A percentile compares a stretch with the other conserved stretches of the same genome.
Conservation (phyloP, 306 rosid species). For the Trifolium fragiferum region DNA sequence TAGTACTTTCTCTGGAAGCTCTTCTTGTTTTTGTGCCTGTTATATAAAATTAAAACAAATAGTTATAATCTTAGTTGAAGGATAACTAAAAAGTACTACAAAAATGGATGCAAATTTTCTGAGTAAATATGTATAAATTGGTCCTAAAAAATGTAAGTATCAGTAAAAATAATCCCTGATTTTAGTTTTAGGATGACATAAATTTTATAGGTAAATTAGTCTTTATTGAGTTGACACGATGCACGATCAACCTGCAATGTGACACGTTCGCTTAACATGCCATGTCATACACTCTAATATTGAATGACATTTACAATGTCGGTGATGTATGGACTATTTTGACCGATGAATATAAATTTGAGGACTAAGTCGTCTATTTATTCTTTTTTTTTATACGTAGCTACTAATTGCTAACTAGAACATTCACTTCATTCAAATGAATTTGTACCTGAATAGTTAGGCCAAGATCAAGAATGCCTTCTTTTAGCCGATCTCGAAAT, state of each 20-base stretch:
- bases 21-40: conserved; percentile 93
- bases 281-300: neutral
- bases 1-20: conserved; percentile 85
- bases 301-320: neutral
- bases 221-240: too few relatives aligned
- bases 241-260: neutral
- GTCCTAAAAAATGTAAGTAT: neutral
- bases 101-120: neutral
- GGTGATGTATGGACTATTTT: too few relatives aligned
- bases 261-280: neutral
- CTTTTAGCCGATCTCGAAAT: conserved; percentile 76
- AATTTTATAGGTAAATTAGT: too few relatives aligned
- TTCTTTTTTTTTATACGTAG: neutral
- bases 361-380: too few relatives aligned
- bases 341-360: too few relatives aligned
- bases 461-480: conserved; percentile 80
- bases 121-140: neutral
- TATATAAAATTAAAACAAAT: neutral
- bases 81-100: neutral
- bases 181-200: too few relatives aligned
- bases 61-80: conserved; percentile 31
- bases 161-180: too few relatives aligned
- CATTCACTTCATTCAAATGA: conserved; percentile 1
- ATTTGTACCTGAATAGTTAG: conserved; percentile 84
- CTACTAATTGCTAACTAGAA: neutral